Evolutionary conservation across 2,329 filamentous ascomycete species (phyloP).

Genomic region (Xylariales sp.): DNA sequence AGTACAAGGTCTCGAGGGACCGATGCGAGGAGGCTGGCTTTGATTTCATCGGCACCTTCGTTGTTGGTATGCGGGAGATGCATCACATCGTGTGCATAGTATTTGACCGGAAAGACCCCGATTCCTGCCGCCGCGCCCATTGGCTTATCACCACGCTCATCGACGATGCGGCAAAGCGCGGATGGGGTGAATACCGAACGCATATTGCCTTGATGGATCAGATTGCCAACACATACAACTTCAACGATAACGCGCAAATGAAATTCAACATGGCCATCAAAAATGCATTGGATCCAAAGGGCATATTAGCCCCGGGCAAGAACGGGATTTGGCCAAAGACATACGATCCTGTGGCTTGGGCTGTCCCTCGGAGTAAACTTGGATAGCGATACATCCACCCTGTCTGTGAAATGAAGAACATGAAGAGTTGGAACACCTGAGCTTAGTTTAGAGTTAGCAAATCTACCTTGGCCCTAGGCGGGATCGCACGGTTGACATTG

Average conservation of each 20-base stretch:
- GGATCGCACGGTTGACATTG: no score
- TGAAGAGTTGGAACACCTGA: no score
- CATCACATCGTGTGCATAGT: slow-evolving; percentile 31
- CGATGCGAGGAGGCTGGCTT: slow-evolving; percentile 15
- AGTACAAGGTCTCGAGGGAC: slow-evolving; percentile 37
- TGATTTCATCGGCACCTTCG: slow-evolving; percentile 5
- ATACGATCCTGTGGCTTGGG: slow-evolving; percentile 13
- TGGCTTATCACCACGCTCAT: slow-evolving; percentile 1
- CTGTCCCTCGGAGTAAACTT: no score
- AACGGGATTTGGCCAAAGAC: slow-evolving; percentile 26
- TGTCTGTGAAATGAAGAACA: no score
- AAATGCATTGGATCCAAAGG: slow-evolving; percentile 35
- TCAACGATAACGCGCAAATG: slow-evolving; percentile 34
- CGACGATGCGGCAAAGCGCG: slow-evolving; percentile 24
- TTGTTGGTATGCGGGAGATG: slow-evolving; percentile 31
- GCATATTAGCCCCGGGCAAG: slow-evolving; percentile 25
- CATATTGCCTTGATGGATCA: slow-evolving; percentile 41
- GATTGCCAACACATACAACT: slow-evolving; percentile 36
- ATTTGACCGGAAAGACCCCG: slow-evolving; percentile 22
- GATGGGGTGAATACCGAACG: slow-evolving; percentile 40
- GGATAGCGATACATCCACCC: no score
- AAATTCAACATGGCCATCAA: slow-evolving; percentile 36
- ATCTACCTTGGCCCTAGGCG: no score
- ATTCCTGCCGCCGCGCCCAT: slow-evolving; percentile 9
- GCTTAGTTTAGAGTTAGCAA: no score